Percentiles rank a stretch among this genome's conserved stretches.
These are phyloP conservation scores for Juglanconis juglandina DNA, from an alignment of 2,329 filamentous ascomycete genomes.

Conservation along the genomic window DNA sequence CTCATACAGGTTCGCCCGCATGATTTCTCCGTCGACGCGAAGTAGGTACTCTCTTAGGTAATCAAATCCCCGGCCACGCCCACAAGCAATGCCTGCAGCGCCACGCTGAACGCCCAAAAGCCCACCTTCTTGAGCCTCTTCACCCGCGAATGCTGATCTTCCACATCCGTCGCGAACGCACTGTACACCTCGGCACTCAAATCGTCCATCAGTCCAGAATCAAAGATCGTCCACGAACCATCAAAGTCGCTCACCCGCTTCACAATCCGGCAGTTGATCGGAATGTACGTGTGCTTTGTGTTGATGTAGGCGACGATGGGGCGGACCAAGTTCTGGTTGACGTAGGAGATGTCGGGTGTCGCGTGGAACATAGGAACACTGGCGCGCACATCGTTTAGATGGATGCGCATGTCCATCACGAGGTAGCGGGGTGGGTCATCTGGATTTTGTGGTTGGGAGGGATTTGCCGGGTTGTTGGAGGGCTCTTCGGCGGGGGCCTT, in stretches of 20 bases:
- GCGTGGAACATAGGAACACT: slow-evolving; percentile 77
- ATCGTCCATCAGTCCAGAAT: slow-evolving; percentile 92
- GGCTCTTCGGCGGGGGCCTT: slow-evolving; percentile 5
- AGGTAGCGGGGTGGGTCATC: slow-evolving; percentile 72
- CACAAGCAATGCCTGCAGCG: slow-evolving; percentile 90
- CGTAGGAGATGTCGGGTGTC: slow-evolving; percentile 84
- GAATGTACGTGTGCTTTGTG: slow-evolving; percentile 89
- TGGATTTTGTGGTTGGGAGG: slow-evolving; percentile 10
- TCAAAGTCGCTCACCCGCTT: slow-evolving; percentile 88
- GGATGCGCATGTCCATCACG: slow-evolving; percentile 90
- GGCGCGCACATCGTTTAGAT: slow-evolving; percentile 91
- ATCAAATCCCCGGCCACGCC: slow-evolving; percentile 83
- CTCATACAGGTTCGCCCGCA: neutral
- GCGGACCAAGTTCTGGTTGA: slow-evolving; percentile 90
- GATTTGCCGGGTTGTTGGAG: slow-evolving; percentile 7
- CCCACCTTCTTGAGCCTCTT: slow-evolving; percentile 88
- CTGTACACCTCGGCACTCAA: slow-evolving; percentile 90
- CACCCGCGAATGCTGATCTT: slow-evolving; percentile 81
- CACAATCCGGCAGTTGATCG: slow-evolving; percentile 89
- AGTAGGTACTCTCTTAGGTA: slow-evolving; percentile 15
- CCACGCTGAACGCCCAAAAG: slow-evolving; percentile 89
- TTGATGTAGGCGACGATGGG: slow-evolving; percentile 99
- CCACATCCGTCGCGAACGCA: slow-evolving; percentile 87
- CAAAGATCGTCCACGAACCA: slow-evolving; percentile 90
- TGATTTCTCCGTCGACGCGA: neutral